Evolutionary conservation across 306 rosid genomes (phyloP), one percentile per base, ranked within the genome.

Genomic region (Medicago ruthenica): DNA sequence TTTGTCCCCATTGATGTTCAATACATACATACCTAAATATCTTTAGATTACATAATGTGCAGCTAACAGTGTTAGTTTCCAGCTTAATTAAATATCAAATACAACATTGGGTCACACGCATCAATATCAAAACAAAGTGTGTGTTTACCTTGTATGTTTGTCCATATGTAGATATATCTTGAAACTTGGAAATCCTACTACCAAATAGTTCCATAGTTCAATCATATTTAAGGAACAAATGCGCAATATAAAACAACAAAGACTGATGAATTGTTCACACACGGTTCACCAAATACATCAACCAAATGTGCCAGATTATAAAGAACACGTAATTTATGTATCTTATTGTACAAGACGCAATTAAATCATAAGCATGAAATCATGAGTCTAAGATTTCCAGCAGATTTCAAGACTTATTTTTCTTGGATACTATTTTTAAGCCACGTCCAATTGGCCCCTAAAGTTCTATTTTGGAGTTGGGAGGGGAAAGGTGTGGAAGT

Each of bases 281-380:
- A 36, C 13, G 22, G 60, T 73, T 60, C 57, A 69, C 12, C 65
- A 48, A 47, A 61, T 17, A 68, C 77, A 27, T 50, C 13, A 7
- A 79, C 48, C 54, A 45, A 70, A 34, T n/a, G 40, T 8, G 21
- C 31, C 7, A 71, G 40, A 79, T 27, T 22, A 37, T 27, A 36
- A 70, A 54, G 67, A 74, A 36, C 57, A 54, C 12, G 11, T 57
- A 42, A 27, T 12, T 53, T 40, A 4, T 17, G 24, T 39, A 34
- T 77, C 4, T 48, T 12, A 50, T 27, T 10, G 53, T 27, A 51
- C 55, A 67, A 73, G 4, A 53, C 14, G 55, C 57, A 69, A 75
- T 64, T 10, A 69, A 47, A 74, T 61, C 48, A 83, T 22, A 74
- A 3, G 54, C 59, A 78, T 48, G 53, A 78, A 45, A 70, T 20